Evolutionary conservation across 352 stramenopile species (phyloP), one percentile per base, ranked within the genome.

Genomic region (Phytophthora ohioensis): DNA sequence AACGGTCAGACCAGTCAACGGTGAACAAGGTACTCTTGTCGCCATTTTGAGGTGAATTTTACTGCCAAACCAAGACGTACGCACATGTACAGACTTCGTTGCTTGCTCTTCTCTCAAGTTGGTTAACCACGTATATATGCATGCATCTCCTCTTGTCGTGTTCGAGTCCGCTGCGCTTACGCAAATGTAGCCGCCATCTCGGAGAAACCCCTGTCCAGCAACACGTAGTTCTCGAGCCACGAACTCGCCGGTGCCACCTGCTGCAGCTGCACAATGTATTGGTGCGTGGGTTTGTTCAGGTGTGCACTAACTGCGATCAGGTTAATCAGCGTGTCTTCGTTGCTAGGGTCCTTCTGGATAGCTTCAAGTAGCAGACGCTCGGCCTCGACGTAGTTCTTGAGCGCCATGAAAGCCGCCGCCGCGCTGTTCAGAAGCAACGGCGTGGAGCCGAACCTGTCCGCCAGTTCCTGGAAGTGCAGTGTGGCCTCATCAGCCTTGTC

Each of bases 251-350:
- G 88, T 21, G 85, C 85, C 30, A 94, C 78, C 52, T 94, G 84
- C 71, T 94, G 83, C 39, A 97, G 78, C 79, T 96, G 88, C 52
- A 79, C 76, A 31, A 94, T 69, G 66, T 91, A 97, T 75, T 93
- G 82, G 67, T 91, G 64, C 35, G 76, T 81, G 17, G 84, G 82
- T 66, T 97, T 98, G 70, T 91, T 88, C 76, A 98, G 63, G 66
- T 99, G 93, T 49, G 96, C 81, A 57, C 76, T 94, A 32, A 92
- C 93, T 1, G 92, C 90, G 68, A 98, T 93, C 49, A 98, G 74
- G 76, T 99, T 99, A 46, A 98, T 82, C 30, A 98, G 84, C 59
- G 95, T 98, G 73, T 99, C 96, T 36, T 97, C 82, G 72, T 98
- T 92, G 36, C 82, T 66, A 39, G 88, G 73, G 62, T 91, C 87